A percentile compares a stretch with the other conserved stretches of the same genome.
These are phyloP conservation scores for Termitomyces sp. DNA, from an alignment of 768 basidiomycete genomes.

Conservation along the genomic window DNA sequence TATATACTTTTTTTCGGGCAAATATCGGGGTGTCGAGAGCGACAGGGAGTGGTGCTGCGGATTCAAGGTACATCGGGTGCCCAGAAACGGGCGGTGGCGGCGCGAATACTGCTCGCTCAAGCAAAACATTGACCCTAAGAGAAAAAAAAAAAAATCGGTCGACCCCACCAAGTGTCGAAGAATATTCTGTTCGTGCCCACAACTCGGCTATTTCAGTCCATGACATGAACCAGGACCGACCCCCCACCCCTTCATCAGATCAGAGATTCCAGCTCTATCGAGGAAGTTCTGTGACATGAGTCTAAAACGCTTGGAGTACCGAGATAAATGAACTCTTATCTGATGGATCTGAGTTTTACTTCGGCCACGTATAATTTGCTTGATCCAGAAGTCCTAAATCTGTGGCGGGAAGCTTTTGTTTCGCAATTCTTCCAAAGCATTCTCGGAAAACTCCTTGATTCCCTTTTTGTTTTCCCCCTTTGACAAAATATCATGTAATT, in stretches of 20 bases:
- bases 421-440: neutral
- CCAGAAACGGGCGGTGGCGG: neutral
- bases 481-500: neutral
- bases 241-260: neutral
- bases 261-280: neutral
- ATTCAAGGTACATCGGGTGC: neutral
- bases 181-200: neutral
- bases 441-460: neutral
- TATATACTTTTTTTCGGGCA: too few species aligned
- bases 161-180: neutral
- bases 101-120: neutral
- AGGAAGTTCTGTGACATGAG: neutral
- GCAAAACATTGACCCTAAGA: too few species aligned
- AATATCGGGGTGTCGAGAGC: conserved; percentile 9
- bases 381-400: conserved; percentile 7
- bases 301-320: neutral
- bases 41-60: neutral
- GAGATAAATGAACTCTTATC: neutral
- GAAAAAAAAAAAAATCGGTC: neutral
- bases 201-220: neutral
- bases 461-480: neutral
- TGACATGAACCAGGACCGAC: too few species aligned
- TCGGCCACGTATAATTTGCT: neutral
- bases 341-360: neutral
- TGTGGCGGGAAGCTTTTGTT: conserved; percentile 5